A percentile compares a stretch with the other conserved stretches of the same genome.
Evolutionary conservation across 164 flowering plant genomes (phyloP).

Genomic region (Tetrastigma voinierianum): DNA sequence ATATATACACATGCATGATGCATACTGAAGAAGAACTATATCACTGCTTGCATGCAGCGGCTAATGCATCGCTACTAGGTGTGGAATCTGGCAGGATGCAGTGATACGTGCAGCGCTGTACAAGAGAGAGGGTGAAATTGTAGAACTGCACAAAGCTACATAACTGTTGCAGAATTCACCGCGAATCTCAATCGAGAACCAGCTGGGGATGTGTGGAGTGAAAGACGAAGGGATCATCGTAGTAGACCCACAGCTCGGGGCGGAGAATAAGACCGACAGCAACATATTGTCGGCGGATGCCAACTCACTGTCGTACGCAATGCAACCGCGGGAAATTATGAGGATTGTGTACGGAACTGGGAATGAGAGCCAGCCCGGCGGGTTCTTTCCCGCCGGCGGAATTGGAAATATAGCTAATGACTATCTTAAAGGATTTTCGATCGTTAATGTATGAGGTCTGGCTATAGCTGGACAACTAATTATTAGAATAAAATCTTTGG

Average conservation of each 20-base stretch:
- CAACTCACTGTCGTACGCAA: constrained; percentile 36
- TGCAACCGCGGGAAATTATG: constrained; percentile 54
- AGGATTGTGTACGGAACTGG: constrained; percentile 54
- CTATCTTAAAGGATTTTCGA: constrained; percentile 14
- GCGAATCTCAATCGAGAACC: constrained; percentile 31
- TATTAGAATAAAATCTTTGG: no score
- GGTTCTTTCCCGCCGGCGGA: constrained; percentile 50
- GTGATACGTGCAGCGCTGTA: constrained; percentile 46
- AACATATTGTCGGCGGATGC: constrained; percentile 42
- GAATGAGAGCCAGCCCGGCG: constrained; percentile 42
- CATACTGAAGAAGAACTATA: no score
- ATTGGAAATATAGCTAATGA: constrained; percentile 46
- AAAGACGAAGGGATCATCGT: constrained; percentile 57
- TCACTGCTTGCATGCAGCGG: constrained; percentile 27
- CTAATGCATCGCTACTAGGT: constrained; percentile 51
- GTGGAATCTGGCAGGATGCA: constrained; percentile 73
- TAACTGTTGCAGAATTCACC: constrained; percentile 61
- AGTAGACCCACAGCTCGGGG: constrained; percentile 46
- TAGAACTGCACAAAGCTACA: constrained; percentile 43
- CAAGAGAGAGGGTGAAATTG: constrained; percentile 28
- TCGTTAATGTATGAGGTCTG: no score
- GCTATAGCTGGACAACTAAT: no score
- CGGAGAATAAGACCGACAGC: constrained; percentile 33
- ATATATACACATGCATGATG: no score
- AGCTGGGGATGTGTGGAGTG: constrained; percentile 40